phyloP scores from a whole-genome alignment of 2,329 filamentous ascomycete genomes.

The Fusarium phyllophilum region DNA sequence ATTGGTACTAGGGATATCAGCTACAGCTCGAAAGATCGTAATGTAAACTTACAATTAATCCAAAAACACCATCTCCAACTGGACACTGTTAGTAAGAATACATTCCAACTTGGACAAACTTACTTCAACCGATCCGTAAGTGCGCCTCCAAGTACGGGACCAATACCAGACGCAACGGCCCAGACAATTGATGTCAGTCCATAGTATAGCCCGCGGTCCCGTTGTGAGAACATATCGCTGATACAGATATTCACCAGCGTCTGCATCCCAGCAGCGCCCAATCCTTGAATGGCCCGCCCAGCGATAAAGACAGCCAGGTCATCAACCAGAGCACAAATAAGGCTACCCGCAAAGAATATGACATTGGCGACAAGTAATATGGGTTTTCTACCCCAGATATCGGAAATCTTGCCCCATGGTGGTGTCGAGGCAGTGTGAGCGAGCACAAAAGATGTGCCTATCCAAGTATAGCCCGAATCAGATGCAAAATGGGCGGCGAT shows the following conservation, averaged over 20 bases:
- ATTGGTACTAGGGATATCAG: constrained; percentile 52
- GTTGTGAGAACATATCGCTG: constrained; percentile 61
- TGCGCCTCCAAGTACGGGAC: constrained; percentile 71
- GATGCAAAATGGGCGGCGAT: constrained; percentile 69
- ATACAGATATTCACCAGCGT: constrained; percentile 65
- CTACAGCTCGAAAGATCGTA: rapidly evolving
- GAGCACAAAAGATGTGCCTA: constrained; percentile 78
- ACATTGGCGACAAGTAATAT: constrained; percentile 59
- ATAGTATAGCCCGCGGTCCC: constrained; percentile 59
- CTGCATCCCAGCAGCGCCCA: constrained; percentile 62
- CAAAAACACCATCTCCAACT: constrained; percentile 61
- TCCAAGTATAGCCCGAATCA: constrained; percentile 78
- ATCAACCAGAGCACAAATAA: constrained; percentile 59
- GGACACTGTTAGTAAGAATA: neutral
- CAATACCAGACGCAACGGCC: constrained; percentile 73
- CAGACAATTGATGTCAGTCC: constrained; percentile 74
- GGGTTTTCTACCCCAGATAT: constrained; percentile 68
- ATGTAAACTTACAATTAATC: constrained; percentile 57
- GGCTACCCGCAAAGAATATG: constrained; percentile 63
- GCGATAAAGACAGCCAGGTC: constrained; percentile 54
- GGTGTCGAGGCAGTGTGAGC: constrained; percentile 74
- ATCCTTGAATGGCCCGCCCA: constrained; percentile 60
- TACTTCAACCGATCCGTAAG: constrained; percentile 69
- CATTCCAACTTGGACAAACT: constrained; percentile 6
- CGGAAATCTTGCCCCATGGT: constrained; percentile 73